A percentile compares a stretch with the other conserved stretches of the same genome.
phyloP scores from a whole-genome alignment of 768 basidiomycete species.

The Tylopilus felleus region DNA sequence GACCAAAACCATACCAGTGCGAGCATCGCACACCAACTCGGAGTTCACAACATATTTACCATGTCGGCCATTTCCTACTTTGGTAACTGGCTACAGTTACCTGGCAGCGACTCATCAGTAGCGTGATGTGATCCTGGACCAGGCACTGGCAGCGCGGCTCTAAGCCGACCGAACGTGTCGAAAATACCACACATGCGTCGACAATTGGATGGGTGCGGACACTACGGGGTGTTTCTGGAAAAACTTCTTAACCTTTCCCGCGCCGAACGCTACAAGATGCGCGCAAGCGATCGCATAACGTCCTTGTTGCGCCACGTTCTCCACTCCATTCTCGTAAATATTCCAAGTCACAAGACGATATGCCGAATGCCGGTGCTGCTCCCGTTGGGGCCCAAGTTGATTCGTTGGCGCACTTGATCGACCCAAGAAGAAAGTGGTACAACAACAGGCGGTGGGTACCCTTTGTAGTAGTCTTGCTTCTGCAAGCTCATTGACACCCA shows the following conservation, averaged over 20 bases:
- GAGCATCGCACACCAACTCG: not conserved
- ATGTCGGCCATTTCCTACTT: not conserved
- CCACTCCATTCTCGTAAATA: not conserved
- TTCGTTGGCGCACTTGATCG: slow-evolving; percentile 52
- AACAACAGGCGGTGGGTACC: slow-evolving; percentile 63
- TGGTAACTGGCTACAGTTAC: too few species aligned
- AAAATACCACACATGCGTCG: too few species aligned
- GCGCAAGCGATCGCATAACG: slow-evolving; percentile 2
- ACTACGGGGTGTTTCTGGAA: slow-evolving; percentile 21
- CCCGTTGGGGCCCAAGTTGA: slow-evolving; percentile 22
- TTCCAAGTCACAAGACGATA: slow-evolving; percentile 30
- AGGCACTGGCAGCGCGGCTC: not conserved
- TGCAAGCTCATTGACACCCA: not conserved
- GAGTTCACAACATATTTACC: not conserved
- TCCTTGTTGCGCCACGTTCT: slow-evolving; percentile 9
- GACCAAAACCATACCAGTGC: not conserved
- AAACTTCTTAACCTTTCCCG: slow-evolving; percentile 5
- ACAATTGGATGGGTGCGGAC: not conserved
- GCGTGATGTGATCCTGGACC: too few species aligned
- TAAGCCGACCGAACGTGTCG: not conserved
- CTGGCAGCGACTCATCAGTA: too few species aligned
- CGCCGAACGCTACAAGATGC: slow-evolving; percentile 8
- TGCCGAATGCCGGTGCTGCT: slow-evolving; percentile 54
- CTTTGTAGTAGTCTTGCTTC: not conserved
- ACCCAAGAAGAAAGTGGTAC: slow-evolving; percentile 71